A percentile compares a stretch with the other conserved stretches of the same genome.
Evolutionary conservation across 768 basidiomycete species (phyloP).

Genomic region (Panaeolus cyanescens): DNA sequence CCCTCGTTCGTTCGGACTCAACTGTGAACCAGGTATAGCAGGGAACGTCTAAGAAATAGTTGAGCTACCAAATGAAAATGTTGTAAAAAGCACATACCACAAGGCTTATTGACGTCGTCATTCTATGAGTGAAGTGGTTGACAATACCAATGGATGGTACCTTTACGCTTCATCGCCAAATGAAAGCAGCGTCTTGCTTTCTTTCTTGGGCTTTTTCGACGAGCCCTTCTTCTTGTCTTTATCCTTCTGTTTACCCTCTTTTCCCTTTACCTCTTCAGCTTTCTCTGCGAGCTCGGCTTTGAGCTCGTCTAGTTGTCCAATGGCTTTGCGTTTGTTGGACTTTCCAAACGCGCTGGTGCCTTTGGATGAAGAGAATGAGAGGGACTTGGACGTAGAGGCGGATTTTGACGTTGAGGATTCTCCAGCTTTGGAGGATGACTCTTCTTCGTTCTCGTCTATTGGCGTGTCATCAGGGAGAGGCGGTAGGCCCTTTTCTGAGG

Average conservation of each 20-base stretch:
- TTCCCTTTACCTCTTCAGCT: conserved; percentile 20
- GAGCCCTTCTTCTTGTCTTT: conserved; percentile 29
- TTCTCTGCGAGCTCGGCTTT: conserved; percentile 22
- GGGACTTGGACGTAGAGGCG: conserved; percentile 19
- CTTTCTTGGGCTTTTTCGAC: conserved; percentile 56
- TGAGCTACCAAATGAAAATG: too few species aligned
- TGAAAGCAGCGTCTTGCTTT: conserved; percentile 50
- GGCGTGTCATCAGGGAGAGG: conserved; percentile 43
- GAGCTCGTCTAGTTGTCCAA: conserved; percentile 33
- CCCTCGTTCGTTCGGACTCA: too few species aligned
- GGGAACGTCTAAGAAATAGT: too few species aligned
- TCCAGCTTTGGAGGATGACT: conserved; percentile 20
- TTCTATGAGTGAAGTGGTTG: too few species aligned
- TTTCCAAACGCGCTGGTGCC: conserved; percentile 26
- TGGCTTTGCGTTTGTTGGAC: conserved; percentile 42
- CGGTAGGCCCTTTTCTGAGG: conserved; percentile 62
- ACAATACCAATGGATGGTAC: too few species aligned
- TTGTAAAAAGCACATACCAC: too few species aligned
- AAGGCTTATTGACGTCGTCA: too few species aligned
- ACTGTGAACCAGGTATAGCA: too few species aligned
- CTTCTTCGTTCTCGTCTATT: conserved; percentile 18
- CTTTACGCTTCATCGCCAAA: conserved; percentile 58
- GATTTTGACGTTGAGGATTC: conserved; percentile 15
- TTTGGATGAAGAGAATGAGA: conserved; percentile 49
- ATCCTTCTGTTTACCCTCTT: conserved; percentile 19